Evolutionary conservation across 257 asterid species (phyloP).

Genomic region (Solanum rostratum): DNA sequence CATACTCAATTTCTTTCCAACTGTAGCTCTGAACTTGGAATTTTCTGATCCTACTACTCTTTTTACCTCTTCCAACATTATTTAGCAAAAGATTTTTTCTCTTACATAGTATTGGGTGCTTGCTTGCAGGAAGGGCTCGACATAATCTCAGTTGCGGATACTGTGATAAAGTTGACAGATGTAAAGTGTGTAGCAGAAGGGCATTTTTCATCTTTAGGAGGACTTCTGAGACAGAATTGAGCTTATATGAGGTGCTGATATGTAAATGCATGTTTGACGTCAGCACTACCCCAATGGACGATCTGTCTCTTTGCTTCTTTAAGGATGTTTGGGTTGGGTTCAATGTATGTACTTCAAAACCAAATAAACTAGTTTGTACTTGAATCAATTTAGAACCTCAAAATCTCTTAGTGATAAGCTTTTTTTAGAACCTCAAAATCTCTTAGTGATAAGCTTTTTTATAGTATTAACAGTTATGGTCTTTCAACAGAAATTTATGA

Average conservation of each 20-base stretch:
- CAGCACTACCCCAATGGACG: conserved; percentile 33
- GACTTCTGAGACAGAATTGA: not conserved
- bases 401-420: too few relatives aligned
- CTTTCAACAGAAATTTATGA: too few relatives aligned
- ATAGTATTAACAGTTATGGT: not conserved
- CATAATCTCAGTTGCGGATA: not conserved
- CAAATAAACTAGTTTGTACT: too few relatives aligned
- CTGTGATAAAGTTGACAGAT: conserved; percentile 1
- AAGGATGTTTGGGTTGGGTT: not conserved
- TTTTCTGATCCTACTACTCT: not conserved
- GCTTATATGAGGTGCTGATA: conserved; percentile 46
- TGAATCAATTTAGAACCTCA: too few relatives aligned
- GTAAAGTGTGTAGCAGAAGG: not conserved
- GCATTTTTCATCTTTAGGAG: not conserved
- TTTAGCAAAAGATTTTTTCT: not conserved
- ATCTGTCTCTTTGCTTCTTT: too few relatives aligned
- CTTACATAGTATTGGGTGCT: not conserved
- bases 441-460: not conserved
- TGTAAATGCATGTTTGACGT: conserved; percentile 85
- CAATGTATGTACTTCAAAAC: too few relatives aligned
- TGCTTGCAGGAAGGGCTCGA: not conserved
- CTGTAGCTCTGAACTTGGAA: not conserved
- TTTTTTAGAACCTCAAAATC: too few relatives aligned
- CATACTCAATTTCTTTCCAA: not conserved
- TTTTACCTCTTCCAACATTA: not conserved